Conservation (phyloP, 768 basidiomycete genomes). For the Xerocomus spinulosus region DNA sequence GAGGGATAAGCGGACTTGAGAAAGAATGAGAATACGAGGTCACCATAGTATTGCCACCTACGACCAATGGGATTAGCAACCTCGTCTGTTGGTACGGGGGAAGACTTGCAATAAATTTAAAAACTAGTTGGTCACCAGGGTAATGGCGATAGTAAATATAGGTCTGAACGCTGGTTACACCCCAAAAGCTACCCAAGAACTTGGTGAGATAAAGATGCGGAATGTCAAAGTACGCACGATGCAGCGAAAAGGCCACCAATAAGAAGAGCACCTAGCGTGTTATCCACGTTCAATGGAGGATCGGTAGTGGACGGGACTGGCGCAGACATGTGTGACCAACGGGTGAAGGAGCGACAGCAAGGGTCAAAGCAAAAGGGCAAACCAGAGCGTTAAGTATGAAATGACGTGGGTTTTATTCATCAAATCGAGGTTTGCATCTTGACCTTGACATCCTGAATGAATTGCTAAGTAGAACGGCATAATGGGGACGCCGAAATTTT, state of each 20-base stretch:
- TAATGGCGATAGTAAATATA: slow-evolving; percentile 45
- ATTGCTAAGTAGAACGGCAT: no score
- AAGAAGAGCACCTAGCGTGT: slow-evolving; percentile 52
- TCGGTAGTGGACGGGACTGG: neutral
- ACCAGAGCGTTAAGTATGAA: neutral
- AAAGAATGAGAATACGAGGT: neutral
- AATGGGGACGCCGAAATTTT: no score
- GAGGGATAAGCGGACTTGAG: neutral
- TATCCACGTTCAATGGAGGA: slow-evolving; percentile 33
- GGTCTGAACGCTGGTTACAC: slow-evolving; percentile 51
- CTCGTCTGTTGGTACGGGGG: neutral
- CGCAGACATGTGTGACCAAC: neutral
- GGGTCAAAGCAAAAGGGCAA: neutral
- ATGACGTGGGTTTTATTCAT: neutral
- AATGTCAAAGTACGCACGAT: slow-evolving; percentile 36
- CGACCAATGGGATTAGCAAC: slow-evolving; percentile 36
- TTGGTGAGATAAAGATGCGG: neutral
- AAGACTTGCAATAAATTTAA: slow-evolving; percentile 37
- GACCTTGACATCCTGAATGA: no score
- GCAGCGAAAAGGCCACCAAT: slow-evolving; percentile 50
- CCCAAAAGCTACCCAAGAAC: slow-evolving; percentile 44
- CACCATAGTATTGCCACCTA: slow-evolving; percentile 22
- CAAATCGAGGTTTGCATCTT: neutral
- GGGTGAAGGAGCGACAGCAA: neutral
- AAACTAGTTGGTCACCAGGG: slow-evolving; percentile 28